phyloP scores from a whole-genome alignment of 306 rosid genomes.

The Benincasa hispida region DNA sequence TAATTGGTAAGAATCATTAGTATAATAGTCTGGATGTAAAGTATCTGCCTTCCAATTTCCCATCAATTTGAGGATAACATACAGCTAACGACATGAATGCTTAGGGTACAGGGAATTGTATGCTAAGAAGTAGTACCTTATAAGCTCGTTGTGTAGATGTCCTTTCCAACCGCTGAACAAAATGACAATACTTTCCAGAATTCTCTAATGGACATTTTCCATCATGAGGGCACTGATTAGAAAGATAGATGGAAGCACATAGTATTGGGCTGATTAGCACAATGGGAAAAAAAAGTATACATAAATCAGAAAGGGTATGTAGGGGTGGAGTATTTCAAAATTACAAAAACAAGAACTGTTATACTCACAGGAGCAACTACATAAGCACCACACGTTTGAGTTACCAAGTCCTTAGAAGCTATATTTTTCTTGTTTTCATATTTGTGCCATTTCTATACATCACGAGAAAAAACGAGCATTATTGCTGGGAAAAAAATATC shows the following conservation, averaged over 20 bases:
- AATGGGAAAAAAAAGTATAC: not conserved
- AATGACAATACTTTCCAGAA: conserved; percentile 82
- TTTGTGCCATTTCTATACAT: conserved; percentile 50
- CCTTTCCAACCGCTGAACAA: conserved; percentile 90
- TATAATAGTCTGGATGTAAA: not conserved
- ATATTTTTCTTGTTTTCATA: conserved; percentile 22
- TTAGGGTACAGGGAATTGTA: conserved; percentile 1
- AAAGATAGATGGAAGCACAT: conserved; percentile 12
- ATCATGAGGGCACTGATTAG: conserved; percentile 85
- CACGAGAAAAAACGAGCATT: not conserved
- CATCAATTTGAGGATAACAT: not conserved
- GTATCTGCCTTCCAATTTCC: not conserved
- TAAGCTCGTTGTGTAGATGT: conserved; percentile 73
- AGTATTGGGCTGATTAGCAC: not conserved
- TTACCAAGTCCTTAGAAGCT: conserved; percentile 49
- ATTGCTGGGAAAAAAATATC: not conserved
- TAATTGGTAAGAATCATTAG: not conserved
- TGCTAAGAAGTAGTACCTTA: conserved; percentile 42
- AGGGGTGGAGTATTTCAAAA: not conserved
- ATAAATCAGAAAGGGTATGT: not conserved
- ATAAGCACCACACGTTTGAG: conserved; percentile 49
- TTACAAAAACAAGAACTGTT: conserved; percentile 2
- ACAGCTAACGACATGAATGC: not conserved
- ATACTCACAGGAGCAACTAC: conserved; percentile 89
- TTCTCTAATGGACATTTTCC: conserved; percentile 76